Evolutionary conservation across 768 basidiomycete species (phyloP), one percentile per base, ranked within the genome.

Genomic region (Cubamyces lactineus): DNA sequence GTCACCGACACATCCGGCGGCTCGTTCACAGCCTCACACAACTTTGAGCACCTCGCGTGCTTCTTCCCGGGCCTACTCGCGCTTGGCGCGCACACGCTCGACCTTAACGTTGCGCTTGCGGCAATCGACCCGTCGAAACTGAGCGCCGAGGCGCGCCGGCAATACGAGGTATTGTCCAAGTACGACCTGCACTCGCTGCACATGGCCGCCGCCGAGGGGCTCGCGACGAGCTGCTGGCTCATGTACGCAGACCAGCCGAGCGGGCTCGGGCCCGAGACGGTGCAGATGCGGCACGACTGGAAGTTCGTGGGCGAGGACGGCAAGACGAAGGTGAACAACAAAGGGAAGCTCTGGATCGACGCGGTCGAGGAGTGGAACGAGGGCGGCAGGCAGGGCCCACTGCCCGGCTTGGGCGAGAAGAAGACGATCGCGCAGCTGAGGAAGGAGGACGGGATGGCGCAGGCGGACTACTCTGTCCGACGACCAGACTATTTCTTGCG

Each of bases 31-130:
- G 78, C 82, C 23, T 76, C 80, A 11, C 83, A 87, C 65, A 67
- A 71, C 21, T 84, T 91, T 56, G 90, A 92, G 63, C 90, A 92
- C 68, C 75, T 92, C 26, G 85, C 89, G 12, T 91, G 90, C 73
- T 92, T 91, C 76, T 79, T 90, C 50, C 89, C 89, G 0, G 90
- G 91, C 16, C 75, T 91, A 16, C 77, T 92, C 51, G 88, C 90
- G 5, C 78, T 92, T 3, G 90, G 91, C 24, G 87, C 76, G 5
- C 81, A 87, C 63, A 81, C 81, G 12, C 79, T 91, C 55, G 73
- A 84, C 53, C 79, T 87, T 2, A 73, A 49, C 48, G 48, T 26
- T 9, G 48, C 77, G 24, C 69, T 76, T 0, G 65, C 82, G 16
- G 83, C 82, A 11, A 79, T 88, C 54, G 76, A 82, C 64, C 65